phyloP scores from a whole-genome alignment of 352 stramenopile species.

The Aphanomyces euteiches region DNA sequence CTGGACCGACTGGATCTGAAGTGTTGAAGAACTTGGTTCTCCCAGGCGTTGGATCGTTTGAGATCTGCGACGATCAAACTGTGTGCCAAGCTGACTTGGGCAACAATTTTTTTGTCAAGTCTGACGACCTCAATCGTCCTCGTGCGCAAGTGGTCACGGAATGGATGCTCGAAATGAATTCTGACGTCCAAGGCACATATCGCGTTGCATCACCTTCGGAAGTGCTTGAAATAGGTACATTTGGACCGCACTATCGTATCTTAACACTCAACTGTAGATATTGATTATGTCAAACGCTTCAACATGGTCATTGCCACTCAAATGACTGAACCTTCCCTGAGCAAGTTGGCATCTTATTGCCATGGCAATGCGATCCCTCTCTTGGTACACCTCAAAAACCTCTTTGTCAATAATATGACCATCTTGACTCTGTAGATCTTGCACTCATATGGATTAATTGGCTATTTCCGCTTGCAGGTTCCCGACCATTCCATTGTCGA shows the following conservation, averaged over 20 bases:
- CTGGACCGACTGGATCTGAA: constrained; percentile 92
- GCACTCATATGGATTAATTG: constrained; percentile 91
- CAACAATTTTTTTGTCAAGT: constrained; percentile 94
- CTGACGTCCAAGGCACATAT: constrained; percentile 77
- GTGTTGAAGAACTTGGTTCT: constrained; percentile 98
- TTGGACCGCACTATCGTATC: neutral
- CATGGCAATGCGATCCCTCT: constrained; percentile 66
- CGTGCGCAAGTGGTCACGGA: constrained; percentile 79
- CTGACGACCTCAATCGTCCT: constrained; percentile 46
- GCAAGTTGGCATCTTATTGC: constrained; percentile 68
- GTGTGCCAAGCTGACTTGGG: constrained; percentile 72
- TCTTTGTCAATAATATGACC: constrained; percentile 12
- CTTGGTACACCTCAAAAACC: constrained; percentile 42
- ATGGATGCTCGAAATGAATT: constrained; percentile 94
- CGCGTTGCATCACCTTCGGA: constrained; percentile 46
- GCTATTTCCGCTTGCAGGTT: constrained; percentile 86
- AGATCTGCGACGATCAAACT: constrained; percentile 88
- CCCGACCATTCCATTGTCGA: constrained; percentile 85
- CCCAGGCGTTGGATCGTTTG: constrained; percentile 86
- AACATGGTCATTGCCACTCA: constrained; percentile 87
- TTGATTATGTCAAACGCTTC: constrained; percentile 58
- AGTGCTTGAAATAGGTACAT: constrained; percentile 43
- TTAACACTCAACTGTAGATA: constrained; percentile 36
- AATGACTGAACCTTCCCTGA: constrained; percentile 54
- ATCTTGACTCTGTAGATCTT: constrained; percentile 36